These are phyloP conservation scores for Ceratocystis destructans DNA, from an alignment of 2,329 filamentous ascomycete genomes.

Conservation along the genomic window DNA sequence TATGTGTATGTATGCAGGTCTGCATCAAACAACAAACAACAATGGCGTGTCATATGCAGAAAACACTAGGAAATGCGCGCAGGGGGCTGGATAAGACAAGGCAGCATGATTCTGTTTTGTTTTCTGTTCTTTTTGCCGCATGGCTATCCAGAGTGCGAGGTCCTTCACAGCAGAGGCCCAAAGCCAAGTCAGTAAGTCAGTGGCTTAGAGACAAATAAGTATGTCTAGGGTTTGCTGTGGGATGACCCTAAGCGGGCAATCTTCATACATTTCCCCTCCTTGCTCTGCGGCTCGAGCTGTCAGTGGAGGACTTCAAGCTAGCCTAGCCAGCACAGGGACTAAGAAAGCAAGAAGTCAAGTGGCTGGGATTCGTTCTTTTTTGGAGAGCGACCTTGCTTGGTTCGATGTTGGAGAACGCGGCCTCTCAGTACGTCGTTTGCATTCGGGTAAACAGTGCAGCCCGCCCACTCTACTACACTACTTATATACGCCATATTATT, in stretches of 20 bases:
- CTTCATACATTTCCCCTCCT: too few species aligned
- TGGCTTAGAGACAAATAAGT: background rate
- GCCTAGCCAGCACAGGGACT: background rate
- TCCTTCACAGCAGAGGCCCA: background rate
- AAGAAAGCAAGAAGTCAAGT: background rate
- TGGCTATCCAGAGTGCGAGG: background rate
- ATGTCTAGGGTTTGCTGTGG: background rate
- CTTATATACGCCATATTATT: too few species aligned
- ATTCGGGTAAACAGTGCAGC: too few species aligned
- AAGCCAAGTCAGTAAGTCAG: too few species aligned
- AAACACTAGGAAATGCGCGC: background rate
- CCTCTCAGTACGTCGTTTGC: background rate
- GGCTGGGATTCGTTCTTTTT: background rate
- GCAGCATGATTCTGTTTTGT: too few species aligned
- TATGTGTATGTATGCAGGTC: background rate
- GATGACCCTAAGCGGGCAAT: background rate
- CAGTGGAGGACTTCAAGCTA: background rate
- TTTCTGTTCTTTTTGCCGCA: too few species aligned
- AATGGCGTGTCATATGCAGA: background rate
- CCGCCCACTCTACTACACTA: too few species aligned
- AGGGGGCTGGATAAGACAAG: background rate
- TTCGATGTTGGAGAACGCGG: background rate
- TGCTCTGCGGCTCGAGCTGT: background rate
- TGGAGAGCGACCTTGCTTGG: background rate
- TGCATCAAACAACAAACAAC: background rate